Conservation (phyloP, 345 rosid species). For the Geranium rotundifolium region DNA sequence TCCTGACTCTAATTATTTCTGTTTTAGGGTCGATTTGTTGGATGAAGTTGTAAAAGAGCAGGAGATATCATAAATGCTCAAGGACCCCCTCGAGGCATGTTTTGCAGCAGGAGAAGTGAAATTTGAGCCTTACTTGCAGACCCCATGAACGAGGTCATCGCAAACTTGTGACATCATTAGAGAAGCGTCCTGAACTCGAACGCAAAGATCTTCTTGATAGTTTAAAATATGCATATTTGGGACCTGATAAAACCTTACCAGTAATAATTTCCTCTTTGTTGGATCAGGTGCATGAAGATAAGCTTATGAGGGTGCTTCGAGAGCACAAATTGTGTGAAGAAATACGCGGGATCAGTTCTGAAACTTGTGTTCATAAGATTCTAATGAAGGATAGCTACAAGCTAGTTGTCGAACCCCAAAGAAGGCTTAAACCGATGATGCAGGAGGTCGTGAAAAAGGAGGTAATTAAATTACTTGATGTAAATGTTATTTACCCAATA, state of each 20-base stretch:
- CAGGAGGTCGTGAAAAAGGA: slow-evolving; percentile 1
- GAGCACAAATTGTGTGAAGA: background rate
- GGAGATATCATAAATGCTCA: background rate
- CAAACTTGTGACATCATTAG: too few species aligned
- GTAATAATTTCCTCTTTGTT: too few species aligned
- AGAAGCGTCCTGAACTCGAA: background rate
- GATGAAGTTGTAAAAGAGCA: background rate
- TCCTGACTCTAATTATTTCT: too few species aligned
- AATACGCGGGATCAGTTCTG: background rate
- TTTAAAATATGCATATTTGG: background rate
- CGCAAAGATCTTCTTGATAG: background rate
- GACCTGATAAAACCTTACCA: background rate
- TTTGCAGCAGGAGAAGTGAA: too few species aligned
- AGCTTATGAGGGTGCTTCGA: too few species aligned
- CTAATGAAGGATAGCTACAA: background rate
- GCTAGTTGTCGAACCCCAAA: background rate
- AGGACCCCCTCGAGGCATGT: too few species aligned
- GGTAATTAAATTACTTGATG: background rate
- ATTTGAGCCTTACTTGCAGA: too few species aligned
- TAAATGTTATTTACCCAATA: background rate
- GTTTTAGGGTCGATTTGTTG: too few species aligned
- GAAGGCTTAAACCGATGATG: too few species aligned
- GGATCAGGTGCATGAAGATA: too few species aligned
- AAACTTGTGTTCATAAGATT: background rate
- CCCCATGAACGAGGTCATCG: too few species aligned